Percentiles rank a stretch among this genome's conserved stretches.
Evolutionary conservation across 208 protist genomes (phyloP).

Genomic region (Trypanosomatidae sp.): DNA sequence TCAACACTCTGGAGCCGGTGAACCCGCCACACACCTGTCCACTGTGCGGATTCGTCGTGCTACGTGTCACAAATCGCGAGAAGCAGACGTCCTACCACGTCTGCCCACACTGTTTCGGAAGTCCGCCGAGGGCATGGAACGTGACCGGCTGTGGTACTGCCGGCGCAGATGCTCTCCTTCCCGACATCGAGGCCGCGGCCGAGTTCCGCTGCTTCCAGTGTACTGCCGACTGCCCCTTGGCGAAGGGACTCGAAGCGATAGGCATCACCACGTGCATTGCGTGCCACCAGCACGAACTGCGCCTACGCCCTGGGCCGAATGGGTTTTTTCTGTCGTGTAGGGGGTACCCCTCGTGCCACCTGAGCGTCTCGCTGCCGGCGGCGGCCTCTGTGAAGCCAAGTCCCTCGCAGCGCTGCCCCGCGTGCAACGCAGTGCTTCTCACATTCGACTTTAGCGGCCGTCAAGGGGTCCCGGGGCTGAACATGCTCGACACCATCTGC

Average conservation of each 20-base stretch:
- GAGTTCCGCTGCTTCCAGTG: slow-evolving; percentile 91
- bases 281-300: slow-evolving; percentile 67
- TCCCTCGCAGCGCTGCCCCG: slow-evolving; percentile 47
- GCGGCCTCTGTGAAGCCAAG: slow-evolving; percentile 48
- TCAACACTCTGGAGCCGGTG: slow-evolving; percentile 45
- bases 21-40: slow-evolving; percentile 47
- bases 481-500: slow-evolving; percentile 67
- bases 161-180: background rate
- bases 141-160: background rate
- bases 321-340: slow-evolving; percentile 64
- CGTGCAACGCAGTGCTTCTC: slow-evolving; percentile 64
- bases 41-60: slow-evolving; percentile 63
- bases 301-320: slow-evolving; percentile 41
- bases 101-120: slow-evolving; percentile 79
- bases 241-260: slow-evolving; percentile 60
- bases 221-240: slow-evolving; percentile 69
- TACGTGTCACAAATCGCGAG: slow-evolving; percentile 66
- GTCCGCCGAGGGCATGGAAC: slow-evolving; percentile 36
- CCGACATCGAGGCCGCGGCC: slow-evolving; percentile 38
- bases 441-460: slow-evolving; percentile 77
- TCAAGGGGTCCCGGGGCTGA: slow-evolving; percentile 64
- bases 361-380: slow-evolving; percentile 61
- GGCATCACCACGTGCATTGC: slow-evolving; percentile 62
- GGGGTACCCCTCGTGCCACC: slow-evolving; percentile 68
- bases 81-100: slow-evolving; percentile 75